Evolutionary conservation across 305 asterid species (phyloP).

Genomic region (Fraxinus sp.): DNA sequence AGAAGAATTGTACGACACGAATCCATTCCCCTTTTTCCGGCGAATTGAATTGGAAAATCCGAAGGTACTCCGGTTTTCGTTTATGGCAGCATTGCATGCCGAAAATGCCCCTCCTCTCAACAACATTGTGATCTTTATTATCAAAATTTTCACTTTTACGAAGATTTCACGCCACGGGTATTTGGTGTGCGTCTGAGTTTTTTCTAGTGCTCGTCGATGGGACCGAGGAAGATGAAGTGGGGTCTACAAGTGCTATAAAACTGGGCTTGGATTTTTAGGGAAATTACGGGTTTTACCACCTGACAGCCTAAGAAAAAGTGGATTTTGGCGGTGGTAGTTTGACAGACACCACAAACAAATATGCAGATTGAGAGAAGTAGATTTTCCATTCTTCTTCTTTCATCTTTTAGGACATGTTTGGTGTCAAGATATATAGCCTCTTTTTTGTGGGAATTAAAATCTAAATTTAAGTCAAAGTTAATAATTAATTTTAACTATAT

Average conservation of each 20-base stretch:
- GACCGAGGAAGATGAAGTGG: neutral
- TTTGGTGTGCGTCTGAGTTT: conserved; percentile 2
- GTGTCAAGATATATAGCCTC: neutral
- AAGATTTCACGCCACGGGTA: neutral
- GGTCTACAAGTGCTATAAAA: neutral
- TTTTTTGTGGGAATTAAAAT: too few relatives aligned
- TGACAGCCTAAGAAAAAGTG: neutral
- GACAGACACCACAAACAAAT: neutral
- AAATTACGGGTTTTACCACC: conserved; percentile 18
- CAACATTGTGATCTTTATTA: neutral
- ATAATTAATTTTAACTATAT: too few relatives aligned
- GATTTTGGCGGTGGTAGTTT: neutral
- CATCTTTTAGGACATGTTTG: neutral
- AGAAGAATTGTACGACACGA: neutral
- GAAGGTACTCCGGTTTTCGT: neutral
- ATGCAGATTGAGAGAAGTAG: neutral
- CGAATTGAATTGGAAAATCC: conserved; percentile 11
- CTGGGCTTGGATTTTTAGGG: neutral
- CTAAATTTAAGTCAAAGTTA: too few relatives aligned
- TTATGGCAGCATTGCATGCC: neutral
- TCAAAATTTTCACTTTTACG: neutral
- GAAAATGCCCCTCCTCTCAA: conserved; percentile 8
- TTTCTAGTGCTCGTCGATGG: neutral
- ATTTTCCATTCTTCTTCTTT: neutral
- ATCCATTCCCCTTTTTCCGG: conserved; percentile 18